Conservation (phyloP, 371 early-diverging fungal genomes). For the Mortierella sp. region DNA sequence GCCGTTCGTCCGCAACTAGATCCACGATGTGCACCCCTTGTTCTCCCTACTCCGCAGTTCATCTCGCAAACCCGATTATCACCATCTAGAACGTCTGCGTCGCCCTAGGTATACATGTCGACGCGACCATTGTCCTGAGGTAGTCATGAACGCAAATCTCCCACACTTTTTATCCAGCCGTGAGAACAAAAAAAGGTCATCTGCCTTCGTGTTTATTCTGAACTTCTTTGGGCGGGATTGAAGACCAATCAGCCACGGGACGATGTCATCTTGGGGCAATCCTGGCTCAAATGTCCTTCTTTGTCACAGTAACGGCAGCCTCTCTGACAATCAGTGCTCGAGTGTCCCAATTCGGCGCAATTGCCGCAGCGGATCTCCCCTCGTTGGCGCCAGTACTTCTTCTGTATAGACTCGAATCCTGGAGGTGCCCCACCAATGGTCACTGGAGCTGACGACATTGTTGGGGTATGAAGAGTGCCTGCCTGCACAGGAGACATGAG, state of each 20-base stretch:
- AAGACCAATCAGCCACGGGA: conserved; percentile 4
- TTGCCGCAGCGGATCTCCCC: conserved; percentile 60
- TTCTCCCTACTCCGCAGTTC: too few relatives aligned
- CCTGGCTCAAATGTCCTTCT: conserved; percentile 46
- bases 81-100: too few relatives aligned
- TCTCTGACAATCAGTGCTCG: conserved; percentile 60
- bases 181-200: too few relatives aligned
- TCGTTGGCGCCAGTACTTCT: conserved; percentile 53
- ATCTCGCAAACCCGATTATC: too few relatives aligned
- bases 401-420: conserved; percentile 36
- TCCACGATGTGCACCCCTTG: too few relatives aligned
- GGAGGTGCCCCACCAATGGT: conserved; percentile 9
- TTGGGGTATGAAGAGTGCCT: conserved; percentile 11
- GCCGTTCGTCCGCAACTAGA: too few relatives aligned
- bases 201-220: background rate
- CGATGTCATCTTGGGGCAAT: conserved; percentile 28
- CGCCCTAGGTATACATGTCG: too few relatives aligned
- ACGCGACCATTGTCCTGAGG: too few relatives aligned
- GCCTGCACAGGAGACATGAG: conserved; percentile 18
- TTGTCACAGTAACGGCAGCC: conserved; percentile 48
- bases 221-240: too few relatives aligned
- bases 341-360: conserved; percentile 64
- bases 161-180: too few relatives aligned
- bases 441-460: conserved; percentile 18
- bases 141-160: too few relatives aligned